Evolutionary conservation across 257 asterid genomes (phyloP).

Genomic region (Ocimum tenuiflorum): DNA sequence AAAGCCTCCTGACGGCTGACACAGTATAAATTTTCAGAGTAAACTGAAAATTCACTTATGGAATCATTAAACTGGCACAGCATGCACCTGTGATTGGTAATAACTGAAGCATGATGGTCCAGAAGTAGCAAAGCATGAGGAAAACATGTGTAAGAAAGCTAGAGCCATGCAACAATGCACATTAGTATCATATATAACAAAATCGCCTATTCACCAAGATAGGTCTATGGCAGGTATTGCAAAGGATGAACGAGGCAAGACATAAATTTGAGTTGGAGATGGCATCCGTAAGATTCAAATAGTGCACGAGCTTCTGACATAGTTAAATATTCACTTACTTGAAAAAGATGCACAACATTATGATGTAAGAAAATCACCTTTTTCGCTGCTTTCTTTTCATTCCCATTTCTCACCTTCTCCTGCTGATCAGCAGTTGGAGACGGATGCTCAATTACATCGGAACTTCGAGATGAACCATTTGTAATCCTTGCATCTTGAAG

Average conservation of each 20-base stretch:
- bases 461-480: slow-evolving; percentile 31
- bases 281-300: neutral
- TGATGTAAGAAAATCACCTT: slow-evolving; percentile 33
- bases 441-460: slow-evolving; percentile 25
- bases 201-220: neutral
- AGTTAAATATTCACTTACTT: neutral
- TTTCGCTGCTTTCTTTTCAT: slow-evolving; percentile 28
- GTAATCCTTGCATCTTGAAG: slow-evolving; percentile 30
- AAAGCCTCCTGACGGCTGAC: neutral
- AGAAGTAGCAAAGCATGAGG: neutral
- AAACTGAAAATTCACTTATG: neutral
- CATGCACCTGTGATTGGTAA: neutral
- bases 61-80: neutral
- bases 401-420: slow-evolving; percentile 34
- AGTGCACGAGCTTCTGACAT: neutral
- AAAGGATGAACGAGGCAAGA: neutral
- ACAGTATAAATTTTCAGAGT: neutral
- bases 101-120: neutral
- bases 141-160: neutral
- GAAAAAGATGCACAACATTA: neutral
- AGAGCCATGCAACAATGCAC: neutral
- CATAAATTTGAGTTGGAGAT: neutral
- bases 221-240: neutral
- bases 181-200: neutral
- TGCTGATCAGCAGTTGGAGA: slow-evolving; percentile 28